phyloP scores from a whole-genome alignment of 176 grass and related monocot species.

The Neostapfia colusana region DNA sequence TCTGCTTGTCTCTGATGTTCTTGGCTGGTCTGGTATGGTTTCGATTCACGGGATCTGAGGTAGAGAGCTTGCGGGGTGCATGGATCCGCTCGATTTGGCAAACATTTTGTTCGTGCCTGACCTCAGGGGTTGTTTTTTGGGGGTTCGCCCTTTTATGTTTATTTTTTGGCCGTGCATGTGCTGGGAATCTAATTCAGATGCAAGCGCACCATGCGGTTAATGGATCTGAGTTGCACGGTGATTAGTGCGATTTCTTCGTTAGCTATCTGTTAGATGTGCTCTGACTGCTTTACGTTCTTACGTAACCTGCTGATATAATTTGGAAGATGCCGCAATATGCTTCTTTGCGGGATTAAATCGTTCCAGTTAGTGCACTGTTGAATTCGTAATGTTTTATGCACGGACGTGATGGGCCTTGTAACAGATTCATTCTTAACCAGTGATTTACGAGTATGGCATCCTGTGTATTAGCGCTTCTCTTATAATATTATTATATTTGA shows the following conservation, averaged over 20 bases:
- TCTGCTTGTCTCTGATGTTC: neutral
- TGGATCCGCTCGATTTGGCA: conserved; percentile 27
- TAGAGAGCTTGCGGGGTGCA: neutral
- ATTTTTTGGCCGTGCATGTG: neutral
- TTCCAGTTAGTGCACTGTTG: neutral
- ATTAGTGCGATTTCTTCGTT: neutral
- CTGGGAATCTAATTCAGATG: neutral
- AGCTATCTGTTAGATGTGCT: neutral
- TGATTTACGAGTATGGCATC: neutral
- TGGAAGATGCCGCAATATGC: too few relatives aligned
- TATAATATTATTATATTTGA: neutral
- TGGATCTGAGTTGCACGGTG: neutral
- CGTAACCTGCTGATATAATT: neutral
- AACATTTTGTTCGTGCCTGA: neutral
- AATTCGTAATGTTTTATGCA: neutral
- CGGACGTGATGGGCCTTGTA: neutral
- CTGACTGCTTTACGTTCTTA: neutral
- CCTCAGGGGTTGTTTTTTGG: neutral
- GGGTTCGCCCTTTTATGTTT: neutral
- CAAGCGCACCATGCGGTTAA: neutral
- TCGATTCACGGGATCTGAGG: conserved; percentile 24
- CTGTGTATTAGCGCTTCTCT: neutral
- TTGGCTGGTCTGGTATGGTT: neutral
- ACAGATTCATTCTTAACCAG: neutral
- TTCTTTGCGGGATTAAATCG: too few relatives aligned